Evolutionary conservation across 805 yeast species (phyloP).

Genomic region (Candida berthetii): DNA sequence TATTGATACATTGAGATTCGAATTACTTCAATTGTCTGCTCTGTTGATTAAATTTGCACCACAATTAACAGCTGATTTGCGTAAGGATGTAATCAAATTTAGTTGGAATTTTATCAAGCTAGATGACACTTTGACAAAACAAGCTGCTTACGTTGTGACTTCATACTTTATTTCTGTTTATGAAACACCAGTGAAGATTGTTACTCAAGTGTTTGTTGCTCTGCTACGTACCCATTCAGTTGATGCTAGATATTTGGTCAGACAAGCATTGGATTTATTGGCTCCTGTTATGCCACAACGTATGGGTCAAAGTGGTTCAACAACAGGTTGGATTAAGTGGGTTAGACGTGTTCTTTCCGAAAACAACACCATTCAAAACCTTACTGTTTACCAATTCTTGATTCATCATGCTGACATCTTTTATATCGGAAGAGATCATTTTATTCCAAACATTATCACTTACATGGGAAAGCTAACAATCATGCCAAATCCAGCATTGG

Average conservation of each 20-base stretch:
- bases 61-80: constrained; percentile 44
- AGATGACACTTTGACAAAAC: constrained; percentile 85
- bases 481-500: constrained; percentile 68
- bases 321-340: constrained; percentile 81
- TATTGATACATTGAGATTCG: constrained; percentile 69
- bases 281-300: constrained; percentile 83
- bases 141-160: constrained; percentile 87
- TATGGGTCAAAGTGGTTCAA: constrained; percentile 43
- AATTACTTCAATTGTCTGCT: constrained; percentile 76
- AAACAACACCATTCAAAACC: constrained; percentile 80
- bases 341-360: constrained; percentile 89
- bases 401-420: constrained; percentile 82
- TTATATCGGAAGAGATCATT: constrained; percentile 81
- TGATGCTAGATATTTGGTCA: constrained; percentile 78
- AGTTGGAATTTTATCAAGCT: constrained; percentile 90
- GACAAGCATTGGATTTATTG: constrained; percentile 79
- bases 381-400: constrained; percentile 83
- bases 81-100: constrained; percentile 86
- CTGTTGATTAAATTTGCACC: constrained; percentile 68
- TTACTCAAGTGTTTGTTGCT: constrained; percentile 90
- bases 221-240: constrained; percentile 76
- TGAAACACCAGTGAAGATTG: constrained; percentile 84
- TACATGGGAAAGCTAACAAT: constrained; percentile 90
- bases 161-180: constrained; percentile 80
- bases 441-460: constrained; percentile 79